Conservation (phyloP, 148 eudicot genomes). For the Simmondsia chinensis region DNA sequence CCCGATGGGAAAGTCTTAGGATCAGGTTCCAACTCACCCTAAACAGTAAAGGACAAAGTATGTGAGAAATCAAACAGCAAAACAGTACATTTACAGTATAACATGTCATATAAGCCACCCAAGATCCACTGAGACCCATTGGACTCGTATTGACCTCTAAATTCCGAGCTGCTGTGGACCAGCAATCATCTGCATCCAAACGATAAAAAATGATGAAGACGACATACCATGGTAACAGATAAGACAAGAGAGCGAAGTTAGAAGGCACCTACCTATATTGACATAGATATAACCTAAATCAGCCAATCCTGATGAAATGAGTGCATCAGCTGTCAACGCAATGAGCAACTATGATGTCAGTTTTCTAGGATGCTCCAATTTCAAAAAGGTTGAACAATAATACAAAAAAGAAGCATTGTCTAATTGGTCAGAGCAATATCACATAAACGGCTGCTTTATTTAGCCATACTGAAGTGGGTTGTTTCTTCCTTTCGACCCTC, state of each 20-base stretch:
- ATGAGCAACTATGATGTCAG: slow-evolving; percentile 10
- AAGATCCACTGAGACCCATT: too few relatives aligned
- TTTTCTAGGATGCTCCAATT: not conserved
- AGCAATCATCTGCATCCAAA: slow-evolving; percentile 77
- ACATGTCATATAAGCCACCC: too few relatives aligned
- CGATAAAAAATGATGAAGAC: not conserved
- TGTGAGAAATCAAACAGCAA: slow-evolving; percentile 10
- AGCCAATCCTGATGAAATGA: slow-evolving; percentile 86
- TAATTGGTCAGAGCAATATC: too few relatives aligned
- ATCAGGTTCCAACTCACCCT: slow-evolving; percentile 76
- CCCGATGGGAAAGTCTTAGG: slow-evolving; percentile 84
- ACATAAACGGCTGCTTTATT: too few relatives aligned
- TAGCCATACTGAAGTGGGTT: too few relatives aligned
- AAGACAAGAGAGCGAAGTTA: not conserved
- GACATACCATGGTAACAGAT: not conserved
- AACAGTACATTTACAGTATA: too few relatives aligned
- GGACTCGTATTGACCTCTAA: slow-evolving; percentile 26
- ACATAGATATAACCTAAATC: slow-evolving; percentile 70
- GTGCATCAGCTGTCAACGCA: slow-evolving; percentile 77
- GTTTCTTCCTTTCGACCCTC: too few relatives aligned
- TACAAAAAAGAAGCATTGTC: too few relatives aligned
- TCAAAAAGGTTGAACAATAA: too few relatives aligned
- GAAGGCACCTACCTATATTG: slow-evolving; percentile 60
- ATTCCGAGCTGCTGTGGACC: slow-evolving; percentile 44
- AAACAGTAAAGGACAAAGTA: slow-evolving; percentile 10